A percentile compares a stretch with the other conserved stretches of the same genome.
Conservation (phyloP, 352 stramenopile species). For the Phytopythium ostracodes region DNA sequence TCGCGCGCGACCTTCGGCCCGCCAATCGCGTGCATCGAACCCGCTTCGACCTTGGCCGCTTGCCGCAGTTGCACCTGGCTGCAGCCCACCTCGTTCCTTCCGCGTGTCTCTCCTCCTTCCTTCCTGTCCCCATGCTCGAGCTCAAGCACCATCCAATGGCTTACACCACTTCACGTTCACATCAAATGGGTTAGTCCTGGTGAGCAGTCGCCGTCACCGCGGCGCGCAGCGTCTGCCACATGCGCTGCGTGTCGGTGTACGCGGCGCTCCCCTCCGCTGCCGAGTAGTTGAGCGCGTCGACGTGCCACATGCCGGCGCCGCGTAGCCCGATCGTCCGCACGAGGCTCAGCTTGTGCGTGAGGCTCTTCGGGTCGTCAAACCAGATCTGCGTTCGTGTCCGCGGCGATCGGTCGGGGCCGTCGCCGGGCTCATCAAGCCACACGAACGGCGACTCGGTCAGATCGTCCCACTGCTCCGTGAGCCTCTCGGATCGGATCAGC, state of each 20-base stretch:
- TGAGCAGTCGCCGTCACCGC: slow-evolving; percentile 14
- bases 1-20: not conserved
- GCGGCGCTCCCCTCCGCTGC: slow-evolving; percentile 4
- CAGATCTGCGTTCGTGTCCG: slow-evolving; percentile 44
- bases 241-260: slow-evolving; percentile 33
- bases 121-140: not conserved
- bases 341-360: slow-evolving; percentile 54
- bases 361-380: slow-evolving; percentile 67
- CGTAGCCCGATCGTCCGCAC: slow-evolving; percentile 42
- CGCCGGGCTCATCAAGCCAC: slow-evolving; percentile 10
- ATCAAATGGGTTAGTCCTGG: not conserved
- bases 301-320: slow-evolving; percentile 82
- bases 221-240: slow-evolving; percentile 47
- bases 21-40: not conserved
- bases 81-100: not conserved
- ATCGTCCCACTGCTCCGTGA: slow-evolving; percentile 43
- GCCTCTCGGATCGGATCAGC: slow-evolving; percentile 23
- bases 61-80: not conserved
- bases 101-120: not conserved
- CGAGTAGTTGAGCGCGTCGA: slow-evolving; percentile 66
- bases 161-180: not conserved
- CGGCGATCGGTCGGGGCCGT: slow-evolving; percentile 6
- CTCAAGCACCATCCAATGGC: not conserved
- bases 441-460: slow-evolving; percentile 57
- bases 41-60: not conserved